Evolutionary conservation across 345 rosid genomes (phyloP), one percentile per base, ranked within the genome.

Genomic region (Pelargonium nanum): DNA sequence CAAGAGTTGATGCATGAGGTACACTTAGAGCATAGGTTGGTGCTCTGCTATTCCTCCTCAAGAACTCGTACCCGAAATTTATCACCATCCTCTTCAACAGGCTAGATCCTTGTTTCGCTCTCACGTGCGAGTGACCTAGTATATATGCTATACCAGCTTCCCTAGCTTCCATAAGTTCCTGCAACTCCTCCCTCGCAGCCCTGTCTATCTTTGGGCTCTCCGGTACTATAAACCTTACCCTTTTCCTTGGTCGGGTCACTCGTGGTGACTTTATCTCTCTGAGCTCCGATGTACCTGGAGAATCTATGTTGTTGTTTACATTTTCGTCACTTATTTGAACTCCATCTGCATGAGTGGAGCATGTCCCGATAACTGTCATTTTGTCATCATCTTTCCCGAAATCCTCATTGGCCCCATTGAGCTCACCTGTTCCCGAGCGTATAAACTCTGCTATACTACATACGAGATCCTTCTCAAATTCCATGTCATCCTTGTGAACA

Each of bases 131-230:
- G 65, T 93, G 91, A 8, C 99, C 99, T 62, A 81, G 76, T 65
- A 93, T 89, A 65, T 89, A 87, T 7, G 96, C 92, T 48, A 87
- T 70, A 28, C 99, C 99, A 0, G 88, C 84, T 60, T 89, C 99
- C 72, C 94, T 77, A 2, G 99, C 97, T 72, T 87, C 99, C 69
- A 62, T 73, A 0, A 89, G 80, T 34, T 89, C 92, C 76, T 54
- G 75, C 60, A 93, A 61, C 81, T 93, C 99, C 30, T 80, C 78
- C 67, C 74, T 75, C 21, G 79, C 78, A 4, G 62, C 80, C 24
- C 55, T 63, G 53, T 82, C 81, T 5, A 87, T 82, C 77, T 83
- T 74, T 0, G 88, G 85, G 62, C 85, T 84, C 66, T 83, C 85
- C 0, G 99, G 99, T 30, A 87, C 73, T 0, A 85, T 55, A 50